Evolutionary conservation across 208 protist genomes (phyloP).

Genomic region (Crithidia fasciculata): DNA sequence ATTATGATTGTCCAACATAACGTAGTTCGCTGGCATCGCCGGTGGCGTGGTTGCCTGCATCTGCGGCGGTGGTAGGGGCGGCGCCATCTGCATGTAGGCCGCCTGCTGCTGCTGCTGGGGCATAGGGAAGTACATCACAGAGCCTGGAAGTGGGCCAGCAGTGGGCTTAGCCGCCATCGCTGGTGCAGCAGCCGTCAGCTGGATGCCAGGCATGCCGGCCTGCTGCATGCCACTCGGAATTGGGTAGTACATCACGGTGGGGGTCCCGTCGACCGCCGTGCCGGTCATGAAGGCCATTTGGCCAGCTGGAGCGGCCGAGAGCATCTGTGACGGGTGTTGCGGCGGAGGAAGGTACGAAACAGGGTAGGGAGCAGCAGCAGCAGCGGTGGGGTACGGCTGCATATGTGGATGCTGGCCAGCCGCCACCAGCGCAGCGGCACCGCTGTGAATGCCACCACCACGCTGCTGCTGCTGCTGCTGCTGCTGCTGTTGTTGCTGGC

Average conservation of each 20-base stretch:
- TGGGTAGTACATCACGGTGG: slow-evolving; percentile 26
- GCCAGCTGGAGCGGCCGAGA: slow-evolving; percentile 1
- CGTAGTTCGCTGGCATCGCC: slow-evolving; percentile 3
- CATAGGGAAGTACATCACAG: slow-evolving; percentile 18
- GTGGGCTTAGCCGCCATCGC: not conserved
- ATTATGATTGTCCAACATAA: slow-evolving; percentile 14
- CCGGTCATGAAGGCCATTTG: slow-evolving; percentile 3
- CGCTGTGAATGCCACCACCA: no score
- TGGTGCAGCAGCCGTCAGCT: not conserved
- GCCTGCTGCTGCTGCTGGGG: not conserved
- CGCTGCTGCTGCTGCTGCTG: not conserved
- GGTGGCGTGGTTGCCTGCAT: not conserved
- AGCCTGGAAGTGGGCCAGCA: not conserved
- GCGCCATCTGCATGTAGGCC: not conserved
- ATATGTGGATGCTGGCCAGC: not conserved
- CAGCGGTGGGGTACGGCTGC: not conserved
- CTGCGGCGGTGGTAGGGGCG: not conserved
- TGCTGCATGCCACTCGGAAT: slow-evolving; percentile 7
- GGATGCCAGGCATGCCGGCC: not conserved
- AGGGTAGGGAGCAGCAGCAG: not conserved
- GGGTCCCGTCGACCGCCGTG: slow-evolving; percentile 10
- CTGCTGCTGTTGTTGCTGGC: not conserved
- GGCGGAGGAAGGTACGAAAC: not conserved
- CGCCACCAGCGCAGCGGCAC: no score
- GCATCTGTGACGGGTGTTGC: not conserved